Percentiles rank a stretch among this genome's conserved stretches.
These are phyloP conservation scores for Sporothrix sp. DNA, from an alignment of 2,329 filamentous ascomycete genomes.

Conservation along the genomic window DNA sequence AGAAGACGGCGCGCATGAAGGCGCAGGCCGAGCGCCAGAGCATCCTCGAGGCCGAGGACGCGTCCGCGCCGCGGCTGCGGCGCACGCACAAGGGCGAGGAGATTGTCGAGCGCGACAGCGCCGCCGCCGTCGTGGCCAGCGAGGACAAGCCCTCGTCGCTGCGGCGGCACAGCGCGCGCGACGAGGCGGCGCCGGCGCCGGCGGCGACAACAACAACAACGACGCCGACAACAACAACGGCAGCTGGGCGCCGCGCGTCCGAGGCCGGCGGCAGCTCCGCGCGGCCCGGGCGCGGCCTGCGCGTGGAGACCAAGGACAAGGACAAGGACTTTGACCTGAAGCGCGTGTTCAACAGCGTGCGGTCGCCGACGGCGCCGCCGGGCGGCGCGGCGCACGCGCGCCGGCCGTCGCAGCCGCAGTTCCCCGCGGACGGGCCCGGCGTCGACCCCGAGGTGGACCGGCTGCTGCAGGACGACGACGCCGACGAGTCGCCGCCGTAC, in stretches of 20 bases:
- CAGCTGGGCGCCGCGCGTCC: neutral
- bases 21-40: conserved; percentile 73
- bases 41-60: conserved; percentile 68
- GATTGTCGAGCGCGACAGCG: conserved; percentile 64
- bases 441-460: conserved; percentile 86
- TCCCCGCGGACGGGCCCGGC: conserved; percentile 45
- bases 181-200: conserved; percentile 18
- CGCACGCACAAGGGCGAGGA: conserved; percentile 95
- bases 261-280: neutral
- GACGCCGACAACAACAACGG: neutral
- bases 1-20: conserved; percentile 65
- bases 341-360: conserved; percentile 74
- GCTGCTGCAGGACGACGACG: conserved; percentile 72
- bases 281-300: conserved; percentile 26
- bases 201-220: neutral
- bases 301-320: conserved; percentile 35
- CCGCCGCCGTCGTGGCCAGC: conserved; percentile 24
- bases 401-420: conserved; percentile 39
- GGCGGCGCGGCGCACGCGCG: conserved; percentile 31
- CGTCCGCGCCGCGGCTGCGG: conserved; percentile 62
- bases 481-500: conserved; percentile 71
- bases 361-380: conserved; percentile 50
- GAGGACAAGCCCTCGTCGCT: conserved; percentile 31
- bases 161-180: conserved; percentile 27
- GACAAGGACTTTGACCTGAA: conserved; percentile 67